Percentiles rank a stretch among this genome's conserved stretches.
phyloP scores from a whole-genome alignment of 257 asterid genomes.

The Marsdenia floribunda region DNA sequence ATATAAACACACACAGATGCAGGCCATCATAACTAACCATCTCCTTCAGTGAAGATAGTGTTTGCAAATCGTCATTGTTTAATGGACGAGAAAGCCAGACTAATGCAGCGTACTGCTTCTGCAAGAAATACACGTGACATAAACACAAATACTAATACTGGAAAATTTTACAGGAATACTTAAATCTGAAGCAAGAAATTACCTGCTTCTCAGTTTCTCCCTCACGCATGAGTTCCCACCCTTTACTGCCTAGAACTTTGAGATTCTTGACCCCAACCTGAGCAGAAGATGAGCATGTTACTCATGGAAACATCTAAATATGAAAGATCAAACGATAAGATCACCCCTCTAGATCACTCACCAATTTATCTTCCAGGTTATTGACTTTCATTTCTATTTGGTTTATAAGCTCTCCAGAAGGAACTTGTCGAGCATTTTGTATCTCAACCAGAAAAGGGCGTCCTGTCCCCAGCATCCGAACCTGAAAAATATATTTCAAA shows the following conservation, averaged over 20 bases:
- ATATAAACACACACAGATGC: not conserved
- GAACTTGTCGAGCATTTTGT: slow-evolving; percentile 71
- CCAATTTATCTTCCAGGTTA: slow-evolving; percentile 56
- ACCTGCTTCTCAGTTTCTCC: slow-evolving; percentile 99
- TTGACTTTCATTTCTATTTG: slow-evolving; percentile 70
- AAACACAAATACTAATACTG: not conserved
- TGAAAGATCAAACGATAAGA: slow-evolving; percentile 12
- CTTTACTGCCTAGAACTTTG: slow-evolving; percentile 61
- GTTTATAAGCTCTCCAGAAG: slow-evolving; percentile 59
- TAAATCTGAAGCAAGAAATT: slow-evolving; percentile 10
- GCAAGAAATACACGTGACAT: slow-evolving; percentile 18
- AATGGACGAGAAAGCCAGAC: slow-evolving; percentile 89
- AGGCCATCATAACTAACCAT: slow-evolving; percentile 35
- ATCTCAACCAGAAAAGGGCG: slow-evolving; percentile 92
- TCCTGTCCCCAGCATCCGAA: slow-evolving; percentile 94
- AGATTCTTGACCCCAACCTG: slow-evolving; percentile 85
- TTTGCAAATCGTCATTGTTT: slow-evolving; percentile 40
- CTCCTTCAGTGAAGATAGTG: slow-evolving; percentile 51
- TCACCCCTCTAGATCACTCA: slow-evolving; percentile 29
- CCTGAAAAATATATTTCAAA: slow-evolving; percentile 37
- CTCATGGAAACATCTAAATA: slow-evolving; percentile 16
- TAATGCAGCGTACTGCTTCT: slow-evolving; percentile 89
- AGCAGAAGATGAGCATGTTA: slow-evolving; percentile 2
- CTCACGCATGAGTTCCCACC: slow-evolving; percentile 96
- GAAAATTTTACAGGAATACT: not conserved